These are phyloP conservation scores for Chrysoporthe cubensis DNA, from an alignment of 2,329 filamentous ascomycete genomes.

Conservation along the genomic window DNA sequence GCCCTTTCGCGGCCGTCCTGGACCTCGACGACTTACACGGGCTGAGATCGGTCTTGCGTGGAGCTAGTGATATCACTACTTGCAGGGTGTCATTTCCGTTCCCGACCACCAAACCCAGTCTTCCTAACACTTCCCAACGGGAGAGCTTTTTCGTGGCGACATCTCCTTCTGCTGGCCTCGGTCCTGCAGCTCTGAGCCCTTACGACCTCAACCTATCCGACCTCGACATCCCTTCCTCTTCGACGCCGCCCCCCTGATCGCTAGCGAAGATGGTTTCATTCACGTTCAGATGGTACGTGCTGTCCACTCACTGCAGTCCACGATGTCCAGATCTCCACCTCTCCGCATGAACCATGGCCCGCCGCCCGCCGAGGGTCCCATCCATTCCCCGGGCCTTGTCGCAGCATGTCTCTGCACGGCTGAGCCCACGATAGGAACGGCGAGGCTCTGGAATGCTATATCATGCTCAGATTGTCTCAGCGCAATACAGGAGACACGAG, in stretches of 20 bases:
- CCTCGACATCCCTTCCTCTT: constrained; percentile 1
- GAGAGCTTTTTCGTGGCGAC: neutral
- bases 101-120: neutral
- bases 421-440: neutral
- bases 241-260: neutral
- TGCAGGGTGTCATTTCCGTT: neutral
- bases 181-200: neutral
- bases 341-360: constrained; percentile 17
- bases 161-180: neutral
- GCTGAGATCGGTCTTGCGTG: constrained; percentile 5
- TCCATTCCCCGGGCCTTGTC: constrained; percentile 13
- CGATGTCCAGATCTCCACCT: constrained; percentile 17
- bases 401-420: constrained; percentile 11
- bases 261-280: constrained; percentile 26
- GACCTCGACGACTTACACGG: neutral
- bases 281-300: constrained; percentile 29
- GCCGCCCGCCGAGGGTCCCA: constrained; percentile 15
- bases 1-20: neutral
- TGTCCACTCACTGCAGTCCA: constrained; percentile 14
- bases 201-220: neutral
- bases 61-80: constrained; percentile 11
- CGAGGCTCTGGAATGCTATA: constrained; percentile 1
- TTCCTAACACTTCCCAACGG: neutral
- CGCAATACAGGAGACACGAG: neutral
- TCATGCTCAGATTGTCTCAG: neutral